phyloP scores from a whole-genome alignment of 1,284 basidiomycete species.

The Apiotrichum porosum region DNA sequence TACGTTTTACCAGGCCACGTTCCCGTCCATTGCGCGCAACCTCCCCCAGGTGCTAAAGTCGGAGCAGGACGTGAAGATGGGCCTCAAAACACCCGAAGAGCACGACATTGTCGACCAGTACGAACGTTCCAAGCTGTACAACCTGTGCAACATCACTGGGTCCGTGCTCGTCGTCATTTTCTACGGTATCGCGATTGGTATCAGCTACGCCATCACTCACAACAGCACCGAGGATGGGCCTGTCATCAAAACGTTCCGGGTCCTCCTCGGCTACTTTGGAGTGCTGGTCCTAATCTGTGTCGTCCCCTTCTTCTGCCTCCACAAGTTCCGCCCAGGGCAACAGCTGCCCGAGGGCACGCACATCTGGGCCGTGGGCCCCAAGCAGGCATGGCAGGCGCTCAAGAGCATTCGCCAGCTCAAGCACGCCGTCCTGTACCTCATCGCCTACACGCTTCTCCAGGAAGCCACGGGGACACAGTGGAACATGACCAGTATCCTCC shows the following conservation, averaged over 20 bases:
- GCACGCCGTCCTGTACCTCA: conserved; percentile 15
- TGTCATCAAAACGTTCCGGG: conserved; percentile 7
- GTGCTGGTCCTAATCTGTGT: conserved; percentile 7
- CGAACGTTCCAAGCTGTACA: conserved; percentile 19
- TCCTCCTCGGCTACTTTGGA: conserved; percentile 14
- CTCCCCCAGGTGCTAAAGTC: conserved; percentile 15
- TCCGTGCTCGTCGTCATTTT: conserved; percentile 11
- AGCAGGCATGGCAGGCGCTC: conserved; percentile 9
- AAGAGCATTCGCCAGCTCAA: conserved; percentile 12
- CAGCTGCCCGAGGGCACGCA: conserved; percentile 11
- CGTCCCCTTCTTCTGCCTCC: conserved; percentile 13
- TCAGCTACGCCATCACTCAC: conserved; percentile 9
- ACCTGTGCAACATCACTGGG: conserved; percentile 7
- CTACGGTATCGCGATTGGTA: conserved; percentile 7
- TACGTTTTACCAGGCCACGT: conserved; percentile 18
- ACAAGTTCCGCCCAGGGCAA: conserved; percentile 18
- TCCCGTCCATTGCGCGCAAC: conserved; percentile 15
- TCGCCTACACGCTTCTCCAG: conserved; percentile 11
- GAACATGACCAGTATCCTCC: conserved; percentile 10
- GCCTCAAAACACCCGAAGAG: conserved; percentile 15
- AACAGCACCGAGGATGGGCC: background rate
- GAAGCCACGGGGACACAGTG: conserved; percentile 7
- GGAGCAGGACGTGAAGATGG: conserved; percentile 12
- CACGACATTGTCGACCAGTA: conserved; percentile 14
- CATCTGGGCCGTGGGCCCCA: conserved; percentile 11